Evolutionary conservation across 208 protist genomes (phyloP).

Genomic region (Leishmania gerbilli): DNA sequence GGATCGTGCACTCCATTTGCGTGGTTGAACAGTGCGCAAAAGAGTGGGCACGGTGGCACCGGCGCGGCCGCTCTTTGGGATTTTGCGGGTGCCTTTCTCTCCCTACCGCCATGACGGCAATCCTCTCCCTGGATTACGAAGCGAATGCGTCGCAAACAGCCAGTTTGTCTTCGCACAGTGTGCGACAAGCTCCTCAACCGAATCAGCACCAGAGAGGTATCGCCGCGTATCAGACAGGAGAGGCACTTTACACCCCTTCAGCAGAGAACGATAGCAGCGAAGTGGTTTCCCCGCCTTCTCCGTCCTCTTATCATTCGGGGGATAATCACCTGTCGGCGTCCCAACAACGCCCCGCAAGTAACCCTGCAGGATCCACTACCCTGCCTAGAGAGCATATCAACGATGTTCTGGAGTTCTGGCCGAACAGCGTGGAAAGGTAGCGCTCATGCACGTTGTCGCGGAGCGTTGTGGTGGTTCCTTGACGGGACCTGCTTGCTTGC

Average conservation of each 20-base stretch:
- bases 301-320: not conserved
- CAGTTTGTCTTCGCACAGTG: not conserved
- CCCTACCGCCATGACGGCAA: slow-evolving; percentile 25
- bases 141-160: not conserved
- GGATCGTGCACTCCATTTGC: slow-evolving; percentile 39
- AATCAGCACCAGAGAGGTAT: slow-evolving; percentile 21
- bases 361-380: slow-evolving; percentile 5
- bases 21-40: slow-evolving; percentile 40
- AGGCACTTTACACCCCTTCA: not conserved
- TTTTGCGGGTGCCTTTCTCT: slow-evolving; percentile 22
- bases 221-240: slow-evolving; percentile 8
- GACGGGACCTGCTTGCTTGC: not conserved
- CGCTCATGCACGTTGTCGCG: not conserved
- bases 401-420: slow-evolving; percentile 33
- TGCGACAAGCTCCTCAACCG: not conserved
- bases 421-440: slow-evolving; percentile 39
- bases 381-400: slow-evolving; percentile 4
- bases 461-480: slow-evolving; percentile 28
- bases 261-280: slow-evolving; percentile 13
- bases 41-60: slow-evolving; percentile 43
- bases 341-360: not conserved
- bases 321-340: not conserved
- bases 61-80: slow-evolving; percentile 8
- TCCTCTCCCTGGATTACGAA: slow-evolving; percentile 10
- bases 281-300: not conserved